Conservation (phyloP, 805 yeast species). For the Tanozyma kutaoensis region DNA sequence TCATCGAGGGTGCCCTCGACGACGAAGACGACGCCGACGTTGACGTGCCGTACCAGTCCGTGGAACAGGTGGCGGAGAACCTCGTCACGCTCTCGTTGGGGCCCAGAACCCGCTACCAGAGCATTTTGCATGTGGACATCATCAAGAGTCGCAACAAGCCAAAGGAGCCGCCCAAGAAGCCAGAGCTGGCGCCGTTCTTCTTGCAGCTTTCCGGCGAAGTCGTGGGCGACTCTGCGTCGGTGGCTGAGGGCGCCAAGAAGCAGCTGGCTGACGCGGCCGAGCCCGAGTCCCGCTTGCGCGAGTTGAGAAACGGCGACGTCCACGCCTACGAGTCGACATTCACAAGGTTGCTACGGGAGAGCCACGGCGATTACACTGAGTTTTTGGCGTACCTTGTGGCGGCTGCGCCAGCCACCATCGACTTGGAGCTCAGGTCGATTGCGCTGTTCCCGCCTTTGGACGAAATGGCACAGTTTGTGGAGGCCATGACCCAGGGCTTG, state of each 20-base stretch:
- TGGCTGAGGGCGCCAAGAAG: conserved; percentile 17
- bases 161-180: conserved; percentile 73
- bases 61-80: conserved; percentile 47
- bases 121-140: conserved; percentile 68
- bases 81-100: conserved; percentile 65
- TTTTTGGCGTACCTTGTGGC: conserved; percentile 43
- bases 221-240: conserved; percentile 60
- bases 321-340: conserved; percentile 61
- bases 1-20: conserved; percentile 70
- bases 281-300: conserved; percentile 19
- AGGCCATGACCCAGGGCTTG: conserved; percentile 54
- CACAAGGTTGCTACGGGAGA: conserved; percentile 48
- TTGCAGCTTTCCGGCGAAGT: conserved; percentile 49
- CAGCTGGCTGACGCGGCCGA: conserved; percentile 6
- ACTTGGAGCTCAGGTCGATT: conserved; percentile 77
- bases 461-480: conserved; percentile 54
- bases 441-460: conserved; percentile 47
- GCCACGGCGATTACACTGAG: conserved; percentile 22
- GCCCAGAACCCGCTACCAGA: conserved; percentile 68
- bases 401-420: conserved; percentile 67
- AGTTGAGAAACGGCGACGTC: conserved; percentile 15
- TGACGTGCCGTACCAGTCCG: conserved; percentile 31
- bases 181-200: conserved; percentile 74
- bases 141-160: conserved; percentile 86
- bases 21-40: conserved; percentile 15